Conservation (phyloP, 2,329 filamentous ascomycete species). For the Apiospora marii region DNA sequence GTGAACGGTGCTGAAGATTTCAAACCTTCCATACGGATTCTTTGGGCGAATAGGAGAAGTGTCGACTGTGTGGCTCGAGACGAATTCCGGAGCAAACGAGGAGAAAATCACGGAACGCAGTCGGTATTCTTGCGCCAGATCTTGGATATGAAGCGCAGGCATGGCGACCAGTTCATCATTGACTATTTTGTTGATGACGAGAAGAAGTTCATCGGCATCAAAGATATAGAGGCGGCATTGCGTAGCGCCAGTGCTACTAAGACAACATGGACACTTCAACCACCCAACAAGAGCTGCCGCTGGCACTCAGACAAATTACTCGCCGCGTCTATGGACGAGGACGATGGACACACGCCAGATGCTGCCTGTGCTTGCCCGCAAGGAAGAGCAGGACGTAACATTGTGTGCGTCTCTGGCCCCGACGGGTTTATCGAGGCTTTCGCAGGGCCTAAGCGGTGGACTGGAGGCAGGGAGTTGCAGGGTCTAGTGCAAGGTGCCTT, state of each 20-base stretch:
- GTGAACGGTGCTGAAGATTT: constrained; percentile 27
- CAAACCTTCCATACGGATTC: constrained; percentile 67
- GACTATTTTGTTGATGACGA: constrained; percentile 88
- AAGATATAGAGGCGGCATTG: constrained; percentile 53
- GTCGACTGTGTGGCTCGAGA: constrained; percentile 71
- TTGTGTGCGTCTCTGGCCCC: constrained; percentile 88
- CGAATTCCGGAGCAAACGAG: constrained; percentile 51
- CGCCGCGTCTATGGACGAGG: constrained; percentile 35
- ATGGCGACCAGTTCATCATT: constrained; percentile 66
- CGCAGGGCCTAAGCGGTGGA: constrained; percentile 83
- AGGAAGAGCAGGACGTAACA: constrained; percentile 48
- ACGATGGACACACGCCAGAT: constrained; percentile 32
- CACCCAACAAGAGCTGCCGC: constrained; percentile 32
- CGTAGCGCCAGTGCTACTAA: constrained; percentile 26
- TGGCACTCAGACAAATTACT: constrained; percentile 40
- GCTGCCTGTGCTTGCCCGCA: constrained; percentile 36
- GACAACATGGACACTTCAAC: constrained; percentile 10
- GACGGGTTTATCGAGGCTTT: constrained; percentile 86
- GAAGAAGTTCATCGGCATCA: constrained; percentile 66
- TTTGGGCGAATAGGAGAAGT: constrained; percentile 80
- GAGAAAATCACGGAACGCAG: constrained; percentile 22
- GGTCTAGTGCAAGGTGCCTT: constrained; percentile 76
- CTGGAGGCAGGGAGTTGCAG: constrained; percentile 75
- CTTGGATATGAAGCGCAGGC: constrained; percentile 64
- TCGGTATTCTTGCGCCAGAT: constrained; percentile 57